Evolutionary conservation across 108 stramenopile species (phyloP).

Genomic region (Fragilaria crotonensis): DNA sequence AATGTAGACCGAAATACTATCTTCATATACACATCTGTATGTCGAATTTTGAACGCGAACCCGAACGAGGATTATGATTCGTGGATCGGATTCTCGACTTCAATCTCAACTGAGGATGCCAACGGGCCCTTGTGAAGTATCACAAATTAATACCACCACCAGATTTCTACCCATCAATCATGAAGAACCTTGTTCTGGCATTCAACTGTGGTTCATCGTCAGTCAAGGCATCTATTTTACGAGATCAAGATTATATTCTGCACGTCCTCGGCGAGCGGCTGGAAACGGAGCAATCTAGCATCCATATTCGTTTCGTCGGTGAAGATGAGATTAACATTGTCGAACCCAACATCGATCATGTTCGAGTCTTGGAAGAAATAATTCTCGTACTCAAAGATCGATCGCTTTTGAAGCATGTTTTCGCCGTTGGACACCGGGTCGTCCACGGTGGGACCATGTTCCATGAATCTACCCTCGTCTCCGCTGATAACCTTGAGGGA

Average conservation of each 20-base stretch:
- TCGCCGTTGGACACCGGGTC: slow-evolving; percentile 40
- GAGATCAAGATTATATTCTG: slow-evolving; percentile 4
- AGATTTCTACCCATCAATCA: too few species aligned
- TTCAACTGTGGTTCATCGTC: slow-evolving; percentile 34
- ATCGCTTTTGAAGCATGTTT: slow-evolving; percentile 15
- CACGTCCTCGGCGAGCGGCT: slow-evolving; percentile 17
- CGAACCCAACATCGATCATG: slow-evolving; percentile 7
- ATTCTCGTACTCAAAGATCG: slow-evolving; percentile 8
- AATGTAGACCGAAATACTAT: too few species aligned
- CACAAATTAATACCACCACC: too few species aligned
- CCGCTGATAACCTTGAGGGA: slow-evolving; percentile 6
- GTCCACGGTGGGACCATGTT: slow-evolving; percentile 40
- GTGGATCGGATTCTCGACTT: too few species aligned
- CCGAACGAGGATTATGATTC: too few species aligned
- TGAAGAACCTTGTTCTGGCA: slow-evolving; percentile 15
- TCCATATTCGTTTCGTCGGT: slow-evolving; percentile 4
- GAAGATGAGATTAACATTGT: not conserved
- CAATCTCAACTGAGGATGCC: too few species aligned
- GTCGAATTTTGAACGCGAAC: too few species aligned
- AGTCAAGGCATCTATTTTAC: slow-evolving; percentile 21
- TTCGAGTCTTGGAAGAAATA: slow-evolving; percentile 9
- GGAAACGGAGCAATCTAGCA: slow-evolving; percentile 7
- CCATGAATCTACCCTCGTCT: slow-evolving; percentile 10
- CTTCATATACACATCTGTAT: too few species aligned
- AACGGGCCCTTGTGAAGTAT: too few species aligned